Percentiles rank a stretch among this genome's conserved stretches.
Evolutionary conservation across 2,329 filamentous ascomycete species (phyloP).

Genomic region (Sporothrix brasiliensis): DNA sequence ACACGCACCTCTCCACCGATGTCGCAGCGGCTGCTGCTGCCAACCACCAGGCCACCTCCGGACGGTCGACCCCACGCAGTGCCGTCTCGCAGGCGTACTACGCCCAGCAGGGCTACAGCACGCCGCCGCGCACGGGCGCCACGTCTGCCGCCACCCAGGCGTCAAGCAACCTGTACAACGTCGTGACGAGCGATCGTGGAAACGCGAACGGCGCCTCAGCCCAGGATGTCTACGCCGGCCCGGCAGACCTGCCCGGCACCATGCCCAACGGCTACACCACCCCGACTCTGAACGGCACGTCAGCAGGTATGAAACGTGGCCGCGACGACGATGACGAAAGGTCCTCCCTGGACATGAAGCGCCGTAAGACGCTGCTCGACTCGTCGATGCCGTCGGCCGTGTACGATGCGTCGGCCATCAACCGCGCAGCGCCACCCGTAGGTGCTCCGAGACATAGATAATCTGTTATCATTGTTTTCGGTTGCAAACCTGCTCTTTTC

Average conservation of each 20-base stretch:
- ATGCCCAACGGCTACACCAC: slow-evolving; percentile 64
- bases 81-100: slow-evolving; percentile 74
- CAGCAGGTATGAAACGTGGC: slow-evolving; percentile 48
- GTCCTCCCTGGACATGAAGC: slow-evolving; percentile 43
- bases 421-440: slow-evolving; percentile 40
- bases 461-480: not conserved
- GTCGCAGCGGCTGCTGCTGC: slow-evolving; percentile 72
- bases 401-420: slow-evolving; percentile 39
- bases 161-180: slow-evolving; percentile 83
- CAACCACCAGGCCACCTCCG: slow-evolving; percentile 75
- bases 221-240: slow-evolving; percentile 71
- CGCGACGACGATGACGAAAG: slow-evolving; percentile 51
- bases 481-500: not conserved
- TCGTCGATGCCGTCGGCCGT: slow-evolving; percentile 42
- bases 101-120: slow-evolving; percentile 70
- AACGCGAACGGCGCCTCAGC: slow-evolving; percentile 65
- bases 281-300: slow-evolving; percentile 66
- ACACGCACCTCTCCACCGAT: slow-evolving; percentile 76
- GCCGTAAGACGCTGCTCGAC: slow-evolving; percentile 44
- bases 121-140: slow-evolving; percentile 69
- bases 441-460: slow-evolving; percentile 39
- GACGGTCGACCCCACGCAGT: slow-evolving; percentile 82
- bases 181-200: slow-evolving; percentile 79
- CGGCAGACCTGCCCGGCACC: slow-evolving; percentile 60
- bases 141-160: slow-evolving; percentile 48